Conservation (phyloP, 2,329 filamentous ascomycete genomes). For the Hirsutella minnesotensis region DNA sequence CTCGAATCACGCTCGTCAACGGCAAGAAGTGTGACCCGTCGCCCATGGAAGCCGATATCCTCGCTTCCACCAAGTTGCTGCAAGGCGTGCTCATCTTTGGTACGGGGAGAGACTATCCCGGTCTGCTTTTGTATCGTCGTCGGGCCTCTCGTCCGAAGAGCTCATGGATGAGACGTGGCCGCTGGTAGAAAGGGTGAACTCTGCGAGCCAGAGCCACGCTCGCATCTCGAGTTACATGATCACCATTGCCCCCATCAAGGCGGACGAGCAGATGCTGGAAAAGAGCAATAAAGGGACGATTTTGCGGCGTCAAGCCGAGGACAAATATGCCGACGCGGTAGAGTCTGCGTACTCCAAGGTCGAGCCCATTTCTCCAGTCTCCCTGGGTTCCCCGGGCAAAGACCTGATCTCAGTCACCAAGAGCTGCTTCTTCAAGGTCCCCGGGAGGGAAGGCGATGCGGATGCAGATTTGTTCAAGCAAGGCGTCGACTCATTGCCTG, state of each 20-base stretch:
- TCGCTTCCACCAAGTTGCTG: constrained; percentile 25
- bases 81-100: constrained; percentile 51
- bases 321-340: constrained; percentile 33
- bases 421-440: constrained; percentile 17
- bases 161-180: constrained; percentile 8
- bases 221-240: constrained; percentile 38
- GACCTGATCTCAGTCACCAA: constrained; percentile 22
- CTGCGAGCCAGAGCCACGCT: constrained; percentile 35
- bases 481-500: constrained; percentile 50
- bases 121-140: constrained; percentile 36
- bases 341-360: constrained; percentile 28
- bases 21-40: constrained; percentile 60
- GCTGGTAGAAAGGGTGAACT: constrained; percentile 33
- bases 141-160: not conserved
- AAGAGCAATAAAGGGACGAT: constrained; percentile 55
- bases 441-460: constrained; percentile 16
- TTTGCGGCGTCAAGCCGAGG: constrained; percentile 38
- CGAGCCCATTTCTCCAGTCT: not conserved
- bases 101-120: constrained; percentile 41
- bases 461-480: constrained; percentile 42
- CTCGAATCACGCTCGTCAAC: constrained; percentile 49
- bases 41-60: constrained; percentile 44
- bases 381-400: constrained; percentile 12
- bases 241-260: constrained; percentile 25
- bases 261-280: constrained; percentile 21